These are phyloP conservation scores for Colletotrichum musae DNA, from an alignment of 2,329 filamentous ascomycete genomes.

Conservation along the genomic window DNA sequence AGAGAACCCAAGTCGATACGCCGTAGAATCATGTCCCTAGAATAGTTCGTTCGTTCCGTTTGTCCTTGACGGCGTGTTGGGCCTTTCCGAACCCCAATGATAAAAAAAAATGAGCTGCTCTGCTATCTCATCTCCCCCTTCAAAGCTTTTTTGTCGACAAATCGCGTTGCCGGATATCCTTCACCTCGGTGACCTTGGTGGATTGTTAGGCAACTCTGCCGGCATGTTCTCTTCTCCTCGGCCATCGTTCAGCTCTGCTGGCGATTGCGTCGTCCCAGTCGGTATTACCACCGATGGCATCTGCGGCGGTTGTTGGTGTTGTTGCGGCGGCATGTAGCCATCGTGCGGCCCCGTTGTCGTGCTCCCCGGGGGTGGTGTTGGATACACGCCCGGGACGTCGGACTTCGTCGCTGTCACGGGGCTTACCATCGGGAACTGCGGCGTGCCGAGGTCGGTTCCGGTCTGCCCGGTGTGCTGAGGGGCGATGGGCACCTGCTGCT, in stretches of 20 bases:
- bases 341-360: conserved; percentile 1
- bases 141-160: neutral
- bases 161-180: neutral
- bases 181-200: conserved; percentile 35
- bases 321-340: conserved; percentile 17
- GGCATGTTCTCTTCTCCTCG: conserved; percentile 37
- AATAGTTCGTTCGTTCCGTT: conserved; percentile 17
- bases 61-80: neutral
- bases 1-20: conserved; percentile 12
- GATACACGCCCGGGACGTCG: conserved; percentile 29
- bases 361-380: conserved; percentile 29
- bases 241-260: conserved; percentile 38
- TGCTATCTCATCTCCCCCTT: neutral
- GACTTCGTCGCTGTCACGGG: conserved; percentile 37
- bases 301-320: neutral
- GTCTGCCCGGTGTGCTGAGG: conserved; percentile 41
- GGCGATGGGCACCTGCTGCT: conserved; percentile 43
- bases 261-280: conserved; percentile 24
- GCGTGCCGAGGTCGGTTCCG: conserved; percentile 31
- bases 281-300: neutral
- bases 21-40: conserved; percentile 11
- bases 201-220: conserved; percentile 39
- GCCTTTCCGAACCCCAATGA: no score
- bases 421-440: conserved; percentile 41
- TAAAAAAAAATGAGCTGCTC: neutral